Evolutionary conservation across 495 filamentous ascomycete genomes (phyloP), one percentile per base, ranked within the genome.

Genomic region (Neurospora sp.): DNA sequence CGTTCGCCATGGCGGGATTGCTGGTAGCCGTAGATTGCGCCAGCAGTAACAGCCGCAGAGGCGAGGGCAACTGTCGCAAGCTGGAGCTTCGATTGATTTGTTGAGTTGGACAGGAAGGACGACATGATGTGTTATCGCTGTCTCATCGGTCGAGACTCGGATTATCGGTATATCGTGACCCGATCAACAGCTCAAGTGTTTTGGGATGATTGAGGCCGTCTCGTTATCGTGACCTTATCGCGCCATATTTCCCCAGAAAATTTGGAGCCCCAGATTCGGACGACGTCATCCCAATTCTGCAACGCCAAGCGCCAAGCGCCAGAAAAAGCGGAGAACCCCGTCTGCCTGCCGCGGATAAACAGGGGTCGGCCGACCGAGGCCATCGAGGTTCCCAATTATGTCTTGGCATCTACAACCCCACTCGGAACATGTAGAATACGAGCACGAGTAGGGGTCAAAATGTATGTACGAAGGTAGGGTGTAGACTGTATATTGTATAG

Each of bases 61-160:
- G 93, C 82, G 7, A 94, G 83, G 6, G 93, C 93, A 0, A 93
- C 93, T 18, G 92, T 89, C 27, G 89, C 90, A 70, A 97, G 86
- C 81, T 95, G 94, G 4, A 83, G 66, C 62, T 83, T 83, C 60
- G 80, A 74, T 76, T 78, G 83, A 62, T 78, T 75, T 8, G 79
- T 76, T 31, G 77, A 76, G 42, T 81, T 77, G 49, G 80, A 77
- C n/a, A 81, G 35, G 44, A 85, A 77, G 72, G 83, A 84, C 27
- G 82, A 42, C 84, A 85, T 85, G 70, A 46, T 40, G 74, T 35
- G 37, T 71, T 69, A 62, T 39, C 8, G 62, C n/a, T 18, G 39
- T 39, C 70, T 72, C 37, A 70, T 23, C 18, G 35, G 69, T 41
- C 69, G 35, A 20, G 39, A 70, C 18, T 39, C 14, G 23, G 35